These are phyloP conservation scores for Cymodocea nodosa DNA, from an alignment of 116 monocot species.

Conservation along the genomic window DNA sequence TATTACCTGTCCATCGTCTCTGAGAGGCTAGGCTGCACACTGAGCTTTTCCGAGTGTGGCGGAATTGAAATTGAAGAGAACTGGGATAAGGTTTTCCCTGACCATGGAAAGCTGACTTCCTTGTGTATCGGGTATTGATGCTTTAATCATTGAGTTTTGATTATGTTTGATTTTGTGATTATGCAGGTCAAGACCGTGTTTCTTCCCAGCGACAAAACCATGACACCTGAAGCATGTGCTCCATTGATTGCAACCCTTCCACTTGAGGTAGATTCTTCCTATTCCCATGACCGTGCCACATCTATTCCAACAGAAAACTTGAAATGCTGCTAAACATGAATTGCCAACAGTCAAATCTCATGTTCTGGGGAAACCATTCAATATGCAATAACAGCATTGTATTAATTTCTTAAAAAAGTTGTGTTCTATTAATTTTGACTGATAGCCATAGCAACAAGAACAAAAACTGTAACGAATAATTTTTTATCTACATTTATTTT, in stretches of 20 bases:
- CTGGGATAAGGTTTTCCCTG: slow-evolving; percentile 66
- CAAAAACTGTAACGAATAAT: no score
- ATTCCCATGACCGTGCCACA: not conserved
- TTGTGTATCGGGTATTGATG: no score
- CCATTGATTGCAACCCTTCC: slow-evolving; percentile 84
- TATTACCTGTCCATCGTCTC: slow-evolving; percentile 86
- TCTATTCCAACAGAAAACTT: no score
- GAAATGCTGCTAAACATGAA: no score
- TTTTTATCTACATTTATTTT: no score
- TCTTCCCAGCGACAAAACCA: slow-evolving; percentile 55
- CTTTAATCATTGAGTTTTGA: not conserved
- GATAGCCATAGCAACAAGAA: no score
- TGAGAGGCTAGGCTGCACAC: slow-evolving; percentile 74
- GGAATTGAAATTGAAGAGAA: slow-evolving; percentile 98
- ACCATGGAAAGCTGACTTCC: no score
- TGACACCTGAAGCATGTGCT: slow-evolving; percentile 57
- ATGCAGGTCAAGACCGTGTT: slow-evolving; percentile 70
- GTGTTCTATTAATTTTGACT: no score
- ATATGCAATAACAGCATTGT: no score
- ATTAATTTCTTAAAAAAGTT: no score
- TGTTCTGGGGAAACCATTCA: no score
- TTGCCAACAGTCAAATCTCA: no score
- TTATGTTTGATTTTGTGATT: not conserved
- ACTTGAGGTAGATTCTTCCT: slow-evolving; percentile 41
- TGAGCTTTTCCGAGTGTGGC: slow-evolving; percentile 95